Conservation (phyloP, 192 early-diverging fungal genomes). For the Rhizoclosmatium globosum region DNA sequence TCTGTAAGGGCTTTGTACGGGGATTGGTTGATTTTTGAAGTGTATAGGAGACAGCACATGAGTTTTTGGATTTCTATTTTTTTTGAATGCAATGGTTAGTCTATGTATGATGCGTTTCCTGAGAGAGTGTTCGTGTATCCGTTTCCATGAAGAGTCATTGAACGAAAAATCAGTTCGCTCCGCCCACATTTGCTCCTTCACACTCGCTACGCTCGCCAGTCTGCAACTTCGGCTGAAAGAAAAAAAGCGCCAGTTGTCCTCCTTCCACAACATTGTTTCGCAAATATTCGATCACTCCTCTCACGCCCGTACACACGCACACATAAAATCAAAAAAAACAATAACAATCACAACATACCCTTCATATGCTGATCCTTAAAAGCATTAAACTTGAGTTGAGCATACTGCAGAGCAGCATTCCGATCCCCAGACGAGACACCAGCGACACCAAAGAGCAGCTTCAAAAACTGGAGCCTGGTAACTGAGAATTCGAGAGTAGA, state of each 20-base stretch:
- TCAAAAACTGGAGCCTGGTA: constrained; percentile 79
- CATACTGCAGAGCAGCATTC: constrained; percentile 78
- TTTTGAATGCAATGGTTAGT: neutral
- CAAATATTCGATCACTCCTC: too few species aligned
- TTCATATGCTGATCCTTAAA: constrained; percentile 70
- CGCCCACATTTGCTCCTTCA: too few species aligned
- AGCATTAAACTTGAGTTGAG: constrained; percentile 69
- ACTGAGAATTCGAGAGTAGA: constrained; percentile 89
- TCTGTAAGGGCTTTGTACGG: constrained; percentile 66
- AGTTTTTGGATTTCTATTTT: constrained; percentile 65
- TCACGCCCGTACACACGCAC: too few species aligned
- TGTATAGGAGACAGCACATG: constrained; percentile 59
- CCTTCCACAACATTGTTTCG: too few species aligned
- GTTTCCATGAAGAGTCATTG: neutral
- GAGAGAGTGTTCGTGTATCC: neutral
- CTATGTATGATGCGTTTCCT: neutral
- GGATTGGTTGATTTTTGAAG: constrained; percentile 48
- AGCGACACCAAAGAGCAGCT: constrained; percentile 62
- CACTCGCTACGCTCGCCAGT: too few species aligned
- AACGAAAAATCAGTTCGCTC: too few species aligned
- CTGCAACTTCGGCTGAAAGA: too few species aligned
- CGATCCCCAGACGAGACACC: constrained; percentile 10
- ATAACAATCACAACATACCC: constrained; percentile 53
- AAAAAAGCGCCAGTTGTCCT: too few species aligned
- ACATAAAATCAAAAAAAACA: neutral